Conservation (phyloP, 1,139 yeast species). For the Kodamaea suecica region DNA sequence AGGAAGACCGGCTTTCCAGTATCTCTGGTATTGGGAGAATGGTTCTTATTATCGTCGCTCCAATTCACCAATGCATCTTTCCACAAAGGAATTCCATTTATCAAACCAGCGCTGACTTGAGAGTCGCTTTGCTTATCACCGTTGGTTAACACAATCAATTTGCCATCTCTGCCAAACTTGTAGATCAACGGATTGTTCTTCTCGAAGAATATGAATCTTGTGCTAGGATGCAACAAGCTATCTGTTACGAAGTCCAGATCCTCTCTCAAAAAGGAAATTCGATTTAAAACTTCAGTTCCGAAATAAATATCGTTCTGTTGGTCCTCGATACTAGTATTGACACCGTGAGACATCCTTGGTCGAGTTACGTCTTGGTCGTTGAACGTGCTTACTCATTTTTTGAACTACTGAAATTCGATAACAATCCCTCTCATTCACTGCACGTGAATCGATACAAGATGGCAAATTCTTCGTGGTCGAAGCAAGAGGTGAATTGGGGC, state of each 20-base stretch:
- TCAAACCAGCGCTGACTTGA: conserved; percentile 17
- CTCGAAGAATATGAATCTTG: conserved; percentile 55
- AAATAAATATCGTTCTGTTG: conserved; percentile 37
- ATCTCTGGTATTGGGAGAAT: conserved; percentile 28
- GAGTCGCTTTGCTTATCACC: conserved; percentile 27
- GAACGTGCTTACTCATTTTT: conserved; percentile 2
- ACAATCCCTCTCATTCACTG: neutral
- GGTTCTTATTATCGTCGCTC: conserved; percentile 35
- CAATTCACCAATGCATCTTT: conserved; percentile 21
- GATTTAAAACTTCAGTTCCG: conserved; percentile 61
- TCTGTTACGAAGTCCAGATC: conserved; percentile 56
- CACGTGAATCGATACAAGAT: no score
- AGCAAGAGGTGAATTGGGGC: no score
- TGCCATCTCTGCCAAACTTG: conserved; percentile 24
- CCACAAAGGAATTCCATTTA: conserved; percentile 23
- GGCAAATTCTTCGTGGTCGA: no score
- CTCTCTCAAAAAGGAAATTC: conserved; percentile 76
- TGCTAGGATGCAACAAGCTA: conserved; percentile 49
- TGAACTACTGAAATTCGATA: no score
- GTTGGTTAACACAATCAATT: conserved; percentile 35
- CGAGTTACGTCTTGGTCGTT: no score
- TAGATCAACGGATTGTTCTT: conserved; percentile 37
- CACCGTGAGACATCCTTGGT: conserved; percentile 1
- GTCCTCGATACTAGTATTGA: conserved; percentile 12
- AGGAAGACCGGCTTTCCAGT: conserved; percentile 45